Evolutionary conservation across 2,329 filamentous ascomycete genomes (phyloP).

Genomic region (Aspergillus flavus): DNA sequence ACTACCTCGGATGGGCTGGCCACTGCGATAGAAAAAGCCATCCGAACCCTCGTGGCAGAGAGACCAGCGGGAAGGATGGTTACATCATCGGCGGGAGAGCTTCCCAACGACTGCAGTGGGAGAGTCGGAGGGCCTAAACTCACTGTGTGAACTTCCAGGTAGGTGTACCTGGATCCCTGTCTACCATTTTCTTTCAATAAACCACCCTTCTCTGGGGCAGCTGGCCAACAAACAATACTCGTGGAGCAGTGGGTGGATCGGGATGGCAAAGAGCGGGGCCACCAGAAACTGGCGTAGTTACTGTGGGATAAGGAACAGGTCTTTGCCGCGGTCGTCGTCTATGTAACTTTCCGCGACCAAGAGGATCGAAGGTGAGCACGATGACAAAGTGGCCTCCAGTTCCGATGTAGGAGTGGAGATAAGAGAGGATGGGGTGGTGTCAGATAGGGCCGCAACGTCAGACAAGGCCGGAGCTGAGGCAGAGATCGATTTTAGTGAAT

Average conservation of each 20-base stretch:
- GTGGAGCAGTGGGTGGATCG: constrained; percentile 11
- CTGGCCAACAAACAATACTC: constrained; percentile 17
- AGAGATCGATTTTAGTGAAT: constrained; percentile 18
- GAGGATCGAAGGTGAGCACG: constrained; percentile 9
- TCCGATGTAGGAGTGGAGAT: constrained; percentile 20
- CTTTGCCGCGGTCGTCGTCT: constrained; percentile 4
- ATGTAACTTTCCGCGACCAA: constrained; percentile 8
- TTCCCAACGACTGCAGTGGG: neutral
- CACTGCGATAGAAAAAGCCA: neutral
- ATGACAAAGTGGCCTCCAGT: constrained; percentile 13
- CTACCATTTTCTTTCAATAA: constrained; percentile 75
- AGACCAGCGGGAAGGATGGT: neutral
- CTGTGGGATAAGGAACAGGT: neutral
- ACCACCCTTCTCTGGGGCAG: constrained; percentile 35
- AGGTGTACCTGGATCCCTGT: constrained; percentile 89
- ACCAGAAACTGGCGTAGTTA: constrained; percentile 15
- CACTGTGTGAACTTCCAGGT: constrained; percentile 99
- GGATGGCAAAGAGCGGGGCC: constrained; percentile 18
- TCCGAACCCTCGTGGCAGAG: neutral
- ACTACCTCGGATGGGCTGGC: neutral
- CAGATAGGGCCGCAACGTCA: constrained; percentile 23
- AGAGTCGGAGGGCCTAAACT: constrained; percentile 44
- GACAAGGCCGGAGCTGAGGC: constrained; percentile 19
- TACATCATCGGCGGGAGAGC: neutral
- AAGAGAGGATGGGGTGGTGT: constrained; percentile 19